These are phyloP conservation scores for Peniophora sp. DNA, from an alignment of 1,284 basidiomycete species.

Conservation along the genomic window DNA sequence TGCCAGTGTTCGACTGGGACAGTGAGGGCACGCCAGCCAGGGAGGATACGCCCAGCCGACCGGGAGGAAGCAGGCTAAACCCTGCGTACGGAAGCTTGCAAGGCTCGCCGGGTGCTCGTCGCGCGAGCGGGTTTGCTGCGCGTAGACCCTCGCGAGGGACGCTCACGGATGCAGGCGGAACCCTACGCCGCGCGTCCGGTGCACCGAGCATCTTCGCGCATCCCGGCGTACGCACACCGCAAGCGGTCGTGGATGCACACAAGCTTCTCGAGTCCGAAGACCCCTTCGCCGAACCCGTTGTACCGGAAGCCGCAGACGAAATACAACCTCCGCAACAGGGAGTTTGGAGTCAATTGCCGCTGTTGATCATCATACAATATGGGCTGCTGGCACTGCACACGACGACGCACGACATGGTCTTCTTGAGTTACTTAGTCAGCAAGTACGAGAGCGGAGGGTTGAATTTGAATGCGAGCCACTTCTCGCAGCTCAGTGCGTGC, in stretches of 20 bases:
- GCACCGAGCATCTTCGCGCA: slow-evolving; percentile 76
- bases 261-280: slow-evolving; percentile 37
- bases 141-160: slow-evolving; percentile 9
- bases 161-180: slow-evolving; percentile 20
- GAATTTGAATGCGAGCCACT: slow-evolving; percentile 70
- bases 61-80: background rate
- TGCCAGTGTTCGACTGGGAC: slow-evolving; percentile 17
- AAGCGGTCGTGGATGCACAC: slow-evolving; percentile 64
- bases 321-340: slow-evolving; percentile 44
- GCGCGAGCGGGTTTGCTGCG: background rate
- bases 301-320: slow-evolving; percentile 6
- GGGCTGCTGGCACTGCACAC: slow-evolving; percentile 71
- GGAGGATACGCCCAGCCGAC: slow-evolving; percentile 20
- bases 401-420: slow-evolving; percentile 82
- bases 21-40: slow-evolving; percentile 23
- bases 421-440: slow-evolving; percentile 77
- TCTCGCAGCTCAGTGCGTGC: slow-evolving; percentile 69
- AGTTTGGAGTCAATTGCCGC: slow-evolving; percentile 55
- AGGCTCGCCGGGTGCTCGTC: background rate
- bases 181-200: slow-evolving; percentile 44
- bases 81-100: background rate
- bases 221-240: slow-evolving; percentile 65
- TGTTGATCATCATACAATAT: slow-evolving; percentile 72
- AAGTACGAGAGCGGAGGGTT: slow-evolving; percentile 66
- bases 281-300: slow-evolving; percentile 12